Evolutionary conservation across 2,329 filamentous ascomycete species (phyloP).

Genomic region (Cyphellophora attinorum): DNA sequence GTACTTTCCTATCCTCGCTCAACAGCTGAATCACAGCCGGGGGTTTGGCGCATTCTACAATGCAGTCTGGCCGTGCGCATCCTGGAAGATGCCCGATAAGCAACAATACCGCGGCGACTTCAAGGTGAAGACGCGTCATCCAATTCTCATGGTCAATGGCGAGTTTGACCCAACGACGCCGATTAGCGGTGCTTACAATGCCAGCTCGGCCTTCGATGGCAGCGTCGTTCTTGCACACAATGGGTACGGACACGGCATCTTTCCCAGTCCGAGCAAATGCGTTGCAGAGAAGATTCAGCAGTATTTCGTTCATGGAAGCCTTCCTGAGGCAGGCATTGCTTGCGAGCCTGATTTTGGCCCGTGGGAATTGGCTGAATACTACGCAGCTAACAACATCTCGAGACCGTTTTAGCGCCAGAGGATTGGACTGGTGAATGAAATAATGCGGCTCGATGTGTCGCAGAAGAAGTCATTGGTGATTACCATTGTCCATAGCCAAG

Average conservation of each 20-base stretch:
- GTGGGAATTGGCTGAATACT: slow-evolving; percentile 8
- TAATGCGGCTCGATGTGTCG: no score
- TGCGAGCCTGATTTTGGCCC: slow-evolving; percentile 20
- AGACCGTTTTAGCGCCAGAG: no score
- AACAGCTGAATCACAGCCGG: slow-evolving; percentile 2
- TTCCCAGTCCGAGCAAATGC: slow-evolving; percentile 24
- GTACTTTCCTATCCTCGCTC: not conserved
- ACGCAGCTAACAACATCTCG: no score
- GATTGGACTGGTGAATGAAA: no score
- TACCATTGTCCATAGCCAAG: no score
- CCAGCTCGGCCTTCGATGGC: slow-evolving; percentile 17
- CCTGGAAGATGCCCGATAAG: slow-evolving; percentile 17
- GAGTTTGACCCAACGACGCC: slow-evolving; percentile 20
- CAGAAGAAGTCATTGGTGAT: no score
- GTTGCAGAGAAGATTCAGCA: slow-evolving; percentile 18
- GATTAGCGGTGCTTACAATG: slow-evolving; percentile 17
- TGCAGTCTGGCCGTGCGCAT: slow-evolving; percentile 10
- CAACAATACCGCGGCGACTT: slow-evolving; percentile 19
- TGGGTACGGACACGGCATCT: slow-evolving; percentile 16
- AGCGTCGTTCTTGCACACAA: slow-evolving; percentile 20
- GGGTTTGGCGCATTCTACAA: slow-evolving; percentile 6
- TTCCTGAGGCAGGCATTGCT: slow-evolving; percentile 24
- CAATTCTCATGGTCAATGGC: slow-evolving; percentile 21
- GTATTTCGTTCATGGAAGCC: slow-evolving; percentile 27
- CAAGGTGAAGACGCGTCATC: slow-evolving; percentile 17